A percentile compares a stretch with the other conserved stretches of the same genome.
Evolutionary conservation across 805 yeast genomes (phyloP).

Genomic region (Jamesozyma spencerorum): DNA sequence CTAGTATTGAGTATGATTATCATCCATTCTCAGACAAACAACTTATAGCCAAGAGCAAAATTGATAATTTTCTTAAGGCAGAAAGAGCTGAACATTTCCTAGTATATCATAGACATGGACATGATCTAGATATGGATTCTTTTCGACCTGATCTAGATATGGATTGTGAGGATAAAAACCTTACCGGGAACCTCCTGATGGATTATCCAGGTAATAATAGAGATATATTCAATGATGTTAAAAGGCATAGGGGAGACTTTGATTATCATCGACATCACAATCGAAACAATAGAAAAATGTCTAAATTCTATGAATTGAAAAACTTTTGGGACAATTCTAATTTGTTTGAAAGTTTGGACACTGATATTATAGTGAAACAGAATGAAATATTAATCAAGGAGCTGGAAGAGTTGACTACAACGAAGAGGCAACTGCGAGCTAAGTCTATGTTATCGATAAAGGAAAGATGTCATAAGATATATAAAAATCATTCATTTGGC

Average conservation of each 20-base stretch:
- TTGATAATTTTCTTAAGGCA: constrained; percentile 11
- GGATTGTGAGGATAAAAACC: constrained; percentile 17
- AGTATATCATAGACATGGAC: constrained; percentile 20
- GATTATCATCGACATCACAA: background rate
- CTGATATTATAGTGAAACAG: constrained; percentile 4
- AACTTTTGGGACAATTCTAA: constrained; percentile 4
- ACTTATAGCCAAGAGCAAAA: constrained; percentile 19
- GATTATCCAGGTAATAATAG: constrained; percentile 2
- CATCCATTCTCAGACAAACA: constrained; percentile 17
- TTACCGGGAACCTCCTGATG: background rate
- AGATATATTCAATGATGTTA: background rate
- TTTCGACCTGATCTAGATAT: constrained; percentile 23
- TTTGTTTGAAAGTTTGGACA: constrained; percentile 1
- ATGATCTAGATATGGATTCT: constrained; percentile 2
- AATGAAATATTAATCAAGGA: constrained; percentile 3
- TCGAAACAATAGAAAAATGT: background rate
- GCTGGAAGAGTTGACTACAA: background rate
- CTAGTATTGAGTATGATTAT: constrained; percentile 13
- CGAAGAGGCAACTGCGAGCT: background rate
- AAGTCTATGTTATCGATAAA: background rate
- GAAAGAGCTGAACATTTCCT: constrained; percentile 27
- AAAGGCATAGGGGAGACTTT: background rate
- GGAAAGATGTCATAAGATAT: constrained; percentile 2
- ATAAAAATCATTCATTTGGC: background rate
- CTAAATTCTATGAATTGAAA: constrained; percentile 2